These are phyloP conservation scores for Beverwykella pulmonaria DNA, from an alignment of 495 filamentous ascomycete genomes.

Conservation along the genomic window DNA sequence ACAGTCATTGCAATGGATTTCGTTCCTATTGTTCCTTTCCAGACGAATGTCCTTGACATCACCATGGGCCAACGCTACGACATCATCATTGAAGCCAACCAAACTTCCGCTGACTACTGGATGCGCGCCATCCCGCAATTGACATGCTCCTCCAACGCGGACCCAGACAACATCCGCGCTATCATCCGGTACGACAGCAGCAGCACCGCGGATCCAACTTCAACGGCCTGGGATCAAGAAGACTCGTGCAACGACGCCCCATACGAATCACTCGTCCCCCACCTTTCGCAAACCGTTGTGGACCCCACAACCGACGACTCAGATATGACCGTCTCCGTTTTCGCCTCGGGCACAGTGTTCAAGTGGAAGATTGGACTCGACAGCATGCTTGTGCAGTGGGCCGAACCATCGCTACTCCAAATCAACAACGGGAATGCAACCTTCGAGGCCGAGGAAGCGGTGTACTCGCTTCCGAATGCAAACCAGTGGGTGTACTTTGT, in stretches of 20 bases:
- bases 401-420: conserved; percentile 39
- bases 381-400: conserved; percentile 40
- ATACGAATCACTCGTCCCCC: conserved; percentile 15
- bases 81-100: conserved; percentile 44
- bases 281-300: conserved; percentile 15
- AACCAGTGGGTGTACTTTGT: conserved; percentile 31
- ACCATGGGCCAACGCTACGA: conserved; percentile 48
- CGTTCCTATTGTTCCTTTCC: conserved; percentile 45
- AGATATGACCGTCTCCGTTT: background rate
- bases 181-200: conserved; percentile 42
- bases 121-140: conserved; percentile 36
- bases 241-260: conserved; percentile 36
- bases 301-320: conserved; percentile 12
- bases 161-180: conserved; percentile 34
- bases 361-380: conserved; percentile 41
- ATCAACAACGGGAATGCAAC: conserved; percentile 41
- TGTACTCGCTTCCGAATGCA: conserved; percentile 30
- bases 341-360: conserved; percentile 28
- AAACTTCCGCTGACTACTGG: conserved; percentile 44
- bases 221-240: conserved; percentile 16
- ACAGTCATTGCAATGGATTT: conserved; percentile 45
- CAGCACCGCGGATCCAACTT: conserved; percentile 32
- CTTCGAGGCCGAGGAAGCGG: conserved; percentile 35
- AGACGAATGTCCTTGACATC: conserved; percentile 34
- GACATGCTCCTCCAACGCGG: conserved; percentile 25